Base-by-base conservation (phyloP, 345 rosid species). In the Gossypium bickii region DNA sequence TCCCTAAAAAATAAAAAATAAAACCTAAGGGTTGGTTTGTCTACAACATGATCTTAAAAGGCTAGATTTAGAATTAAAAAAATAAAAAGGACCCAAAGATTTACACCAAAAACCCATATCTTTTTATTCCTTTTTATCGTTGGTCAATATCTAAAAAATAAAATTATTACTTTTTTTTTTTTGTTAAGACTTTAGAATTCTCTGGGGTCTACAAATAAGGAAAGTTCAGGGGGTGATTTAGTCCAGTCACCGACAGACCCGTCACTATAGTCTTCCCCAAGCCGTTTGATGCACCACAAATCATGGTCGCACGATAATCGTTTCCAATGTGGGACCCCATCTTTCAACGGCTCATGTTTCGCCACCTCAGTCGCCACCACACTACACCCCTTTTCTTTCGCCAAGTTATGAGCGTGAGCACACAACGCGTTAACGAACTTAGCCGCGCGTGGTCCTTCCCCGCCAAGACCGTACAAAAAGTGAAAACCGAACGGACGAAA, bases 201-300 rank as follows among this genome's bases (percentile, higher is more conserved):
- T 78, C 99, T 89, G 24, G 99, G 99, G 88, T 95, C 99, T 75
- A 95, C 98, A 81, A 95, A 95, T 83, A 95, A 85, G 49, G 99
- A 93, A 84, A 79, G 66, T 62, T 85, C 96, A 52, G 97, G 85
- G 13, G 88, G 82, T 77, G 99, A 95, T 78, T 90, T 95, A 10
- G 97, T 91, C 99, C 99, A 95, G 84, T 95, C 99, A 53, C 82
- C 90, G 47, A 81, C 84, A 20, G 87, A 79, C 18, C 96, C 98
- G 71, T 94, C 98, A 66, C 90, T 86, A 58, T 89, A 89, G 78
- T 87, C 95, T 66, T 86, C 90, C 77, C 92, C 87, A 27, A 95
- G 94, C 78, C 97, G 87, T 80, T 95, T 95, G 20, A 95, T 80
- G 53, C 96, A 95, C 99, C 99, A 95, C 44, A 91, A 66, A 56